Percentiles rank a stretch among this genome's conserved stretches.
phyloP scores from a whole-genome alignment of 768 basidiomycete genomes.

The Pseudohyphozyma bogoriensis region DNA sequence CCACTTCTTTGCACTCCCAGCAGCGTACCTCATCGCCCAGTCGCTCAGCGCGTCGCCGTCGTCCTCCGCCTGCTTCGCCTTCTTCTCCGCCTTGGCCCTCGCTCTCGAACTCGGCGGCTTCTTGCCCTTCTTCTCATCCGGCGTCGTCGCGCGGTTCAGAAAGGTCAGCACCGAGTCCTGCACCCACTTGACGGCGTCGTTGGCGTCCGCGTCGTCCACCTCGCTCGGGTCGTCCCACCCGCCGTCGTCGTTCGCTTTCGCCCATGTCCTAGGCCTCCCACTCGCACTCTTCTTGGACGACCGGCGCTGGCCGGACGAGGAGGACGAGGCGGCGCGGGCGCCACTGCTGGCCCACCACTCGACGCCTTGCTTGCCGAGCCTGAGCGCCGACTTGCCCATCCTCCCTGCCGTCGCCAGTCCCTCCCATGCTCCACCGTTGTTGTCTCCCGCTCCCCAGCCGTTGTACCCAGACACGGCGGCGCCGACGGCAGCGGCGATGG shows the following conservation, averaged over 20 bases:
- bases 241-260: slow-evolving; percentile 1
- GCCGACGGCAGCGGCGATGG: slow-evolving; percentile 4
- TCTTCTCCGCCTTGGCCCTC: not conserved
- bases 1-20: not conserved
- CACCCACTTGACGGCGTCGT: not conserved
- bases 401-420: slow-evolving; percentile 6
- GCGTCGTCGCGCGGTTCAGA: not conserved
- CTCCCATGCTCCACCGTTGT: slow-evolving; percentile 11
- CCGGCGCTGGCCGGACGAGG: too few species aligned
- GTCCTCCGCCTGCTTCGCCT: slow-evolving; percentile 16
- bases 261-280: not conserved
- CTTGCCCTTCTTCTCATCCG: not conserved
- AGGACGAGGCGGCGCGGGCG: too few species aligned
- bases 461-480: slow-evolving; percentile 8
- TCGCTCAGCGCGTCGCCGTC: not conserved
- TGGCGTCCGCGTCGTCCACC: not conserved
- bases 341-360: too few species aligned
- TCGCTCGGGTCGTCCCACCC: slow-evolving; percentile 11
- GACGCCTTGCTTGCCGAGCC: slow-evolving; percentile 7
- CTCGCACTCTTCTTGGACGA: not conserved
- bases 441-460: not conserved
- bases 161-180: not conserved
- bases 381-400: not conserved
- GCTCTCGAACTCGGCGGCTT: slow-evolving; percentile 4
- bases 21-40: not conserved